Evolutionary conservation across 1,139 yeast genomes (phyloP).

Genomic region (Geotrichum restrictum): DNA sequence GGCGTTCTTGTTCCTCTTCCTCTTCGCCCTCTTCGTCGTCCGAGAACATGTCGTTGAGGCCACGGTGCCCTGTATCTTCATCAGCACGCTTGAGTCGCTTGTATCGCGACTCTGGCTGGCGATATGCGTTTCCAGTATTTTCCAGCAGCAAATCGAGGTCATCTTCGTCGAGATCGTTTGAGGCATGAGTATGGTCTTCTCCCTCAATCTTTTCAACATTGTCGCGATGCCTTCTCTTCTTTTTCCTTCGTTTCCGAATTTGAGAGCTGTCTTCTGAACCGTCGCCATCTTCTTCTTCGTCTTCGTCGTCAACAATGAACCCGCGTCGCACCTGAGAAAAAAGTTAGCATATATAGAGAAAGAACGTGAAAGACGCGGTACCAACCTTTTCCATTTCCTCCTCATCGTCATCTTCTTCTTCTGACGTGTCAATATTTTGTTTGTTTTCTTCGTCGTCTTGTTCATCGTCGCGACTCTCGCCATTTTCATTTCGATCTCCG

Average conservation of each 20-base stretch:
- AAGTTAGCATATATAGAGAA: background rate
- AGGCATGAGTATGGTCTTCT: constrained; percentile 32
- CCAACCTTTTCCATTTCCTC: constrained; percentile 42
- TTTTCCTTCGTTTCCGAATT: constrained; percentile 31
- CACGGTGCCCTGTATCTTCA: constrained; percentile 28
- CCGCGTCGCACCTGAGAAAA: constrained; percentile 77
- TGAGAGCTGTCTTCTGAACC: constrained; percentile 44
- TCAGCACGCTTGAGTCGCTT: constrained; percentile 73
- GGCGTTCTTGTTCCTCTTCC: constrained; percentile 61
- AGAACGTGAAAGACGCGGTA: background rate
- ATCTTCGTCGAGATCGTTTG: constrained; percentile 84
- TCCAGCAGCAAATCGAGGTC: constrained; percentile 89
- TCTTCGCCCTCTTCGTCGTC: too few species aligned
- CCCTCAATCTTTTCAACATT: constrained; percentile 22
- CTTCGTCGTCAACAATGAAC: constrained; percentile 90
- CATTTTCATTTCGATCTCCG: constrained; percentile 10
- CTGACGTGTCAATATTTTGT: constrained; percentile 37
- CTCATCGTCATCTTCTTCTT: constrained; percentile 45
- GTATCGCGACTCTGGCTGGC: constrained; percentile 41
- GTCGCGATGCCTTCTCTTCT: constrained; percentile 25
- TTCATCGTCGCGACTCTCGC: constrained; percentile 20
- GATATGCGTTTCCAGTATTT: constrained; percentile 61
- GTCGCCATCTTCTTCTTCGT: constrained; percentile 53
- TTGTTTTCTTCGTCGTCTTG: constrained; percentile 22
- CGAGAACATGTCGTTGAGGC: constrained; percentile 38